phyloP scores from a whole-genome alignment of 495 filamentous ascomycete species.

The Chlorociboria aeruginascens region DNA sequence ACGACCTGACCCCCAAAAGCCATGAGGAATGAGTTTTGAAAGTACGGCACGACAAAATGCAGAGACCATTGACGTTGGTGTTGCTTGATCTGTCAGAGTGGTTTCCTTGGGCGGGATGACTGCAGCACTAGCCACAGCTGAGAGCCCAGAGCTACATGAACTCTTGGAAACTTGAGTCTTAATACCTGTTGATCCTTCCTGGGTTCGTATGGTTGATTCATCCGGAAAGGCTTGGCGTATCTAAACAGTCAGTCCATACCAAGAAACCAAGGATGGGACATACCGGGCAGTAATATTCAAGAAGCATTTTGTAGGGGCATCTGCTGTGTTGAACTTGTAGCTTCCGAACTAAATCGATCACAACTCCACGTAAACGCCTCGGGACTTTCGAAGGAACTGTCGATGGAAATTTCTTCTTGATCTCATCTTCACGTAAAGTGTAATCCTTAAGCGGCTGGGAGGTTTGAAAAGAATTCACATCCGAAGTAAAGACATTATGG shows the following conservation, averaged over 20 bases:
- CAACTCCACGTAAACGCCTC: slow-evolving; percentile 58
- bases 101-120: slow-evolving; percentile 14
- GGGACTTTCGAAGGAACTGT: slow-evolving; percentile 39
- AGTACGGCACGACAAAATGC: slow-evolving; percentile 79
- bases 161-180: slow-evolving; percentile 7
- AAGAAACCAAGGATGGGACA: not conserved
- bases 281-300: slow-evolving; percentile 70
- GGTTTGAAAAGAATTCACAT: slow-evolving; percentile 49
- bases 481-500: slow-evolving; percentile 79
- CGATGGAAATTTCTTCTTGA: slow-evolving; percentile 24
- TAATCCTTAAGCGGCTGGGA: slow-evolving; percentile 68
- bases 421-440: slow-evolving; percentile 73
- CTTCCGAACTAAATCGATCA: slow-evolving; percentile 46
- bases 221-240: too few relatives aligned
- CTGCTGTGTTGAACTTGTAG: slow-evolving; percentile 57
- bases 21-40: slow-evolving; percentile 58
- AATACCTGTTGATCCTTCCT: slow-evolving; percentile 6
- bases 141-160: not conserved
- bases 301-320: slow-evolving; percentile 66
- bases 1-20: slow-evolving; percentile 56
- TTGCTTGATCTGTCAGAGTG: slow-evolving; percentile 57
- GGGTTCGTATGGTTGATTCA: too few relatives aligned
- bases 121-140: not conserved
- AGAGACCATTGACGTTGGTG: slow-evolving; percentile 57
- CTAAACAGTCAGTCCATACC: too few relatives aligned